Percentiles rank a stretch among this genome's conserved stretches.
Evolutionary conservation across 2,329 filamentous ascomycete species (phyloP).

Genomic region (Aspergillus glaucus): DNA sequence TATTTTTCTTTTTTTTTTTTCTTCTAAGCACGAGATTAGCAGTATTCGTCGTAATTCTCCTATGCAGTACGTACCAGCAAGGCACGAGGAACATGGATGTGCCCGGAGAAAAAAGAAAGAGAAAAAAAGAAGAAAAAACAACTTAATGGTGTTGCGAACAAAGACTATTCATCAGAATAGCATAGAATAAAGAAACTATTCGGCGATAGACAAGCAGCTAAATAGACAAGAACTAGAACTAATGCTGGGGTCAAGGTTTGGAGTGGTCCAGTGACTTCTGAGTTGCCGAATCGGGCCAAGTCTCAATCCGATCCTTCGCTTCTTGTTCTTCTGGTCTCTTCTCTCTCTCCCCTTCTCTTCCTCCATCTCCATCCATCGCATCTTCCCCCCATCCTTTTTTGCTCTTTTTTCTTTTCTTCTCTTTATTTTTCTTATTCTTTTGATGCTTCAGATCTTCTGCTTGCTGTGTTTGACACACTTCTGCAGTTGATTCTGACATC

Average conservation of each 20-base stretch:
- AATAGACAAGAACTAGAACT: background rate
- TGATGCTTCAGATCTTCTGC: constrained; percentile 23
- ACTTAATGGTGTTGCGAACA: too few relatives aligned
- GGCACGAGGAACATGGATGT: background rate
- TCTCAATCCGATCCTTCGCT: constrained; percentile 9
- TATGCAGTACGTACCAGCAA: background rate
- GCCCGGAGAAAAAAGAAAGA: constrained; percentile 1
- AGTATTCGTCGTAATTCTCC: too few relatives aligned
- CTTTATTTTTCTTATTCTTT: constrained; percentile 21
- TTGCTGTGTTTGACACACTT: constrained; percentile 43
- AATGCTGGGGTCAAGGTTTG: constrained; percentile 10
- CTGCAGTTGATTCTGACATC: constrained; percentile 31
- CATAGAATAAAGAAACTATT: too few relatives aligned
- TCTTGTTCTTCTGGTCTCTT: constrained; percentile 10
- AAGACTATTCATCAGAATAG: too few relatives aligned
- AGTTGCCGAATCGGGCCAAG: constrained; percentile 14
- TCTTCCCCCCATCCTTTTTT: constrained; percentile 12
- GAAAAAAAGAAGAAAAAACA: background rate
- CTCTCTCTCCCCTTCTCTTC: constrained; percentile 12
- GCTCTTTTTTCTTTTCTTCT: constrained; percentile 13
- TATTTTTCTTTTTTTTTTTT: too few relatives aligned
- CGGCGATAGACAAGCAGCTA: too few relatives aligned
- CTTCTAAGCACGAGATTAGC: too few relatives aligned
- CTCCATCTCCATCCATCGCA: constrained; percentile 12
- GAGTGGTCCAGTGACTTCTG: constrained; percentile 11